Evolutionary conservation across 2,329 filamentous ascomycete genomes (phyloP).

Genomic region (Ceratocystis cubensis): DNA sequence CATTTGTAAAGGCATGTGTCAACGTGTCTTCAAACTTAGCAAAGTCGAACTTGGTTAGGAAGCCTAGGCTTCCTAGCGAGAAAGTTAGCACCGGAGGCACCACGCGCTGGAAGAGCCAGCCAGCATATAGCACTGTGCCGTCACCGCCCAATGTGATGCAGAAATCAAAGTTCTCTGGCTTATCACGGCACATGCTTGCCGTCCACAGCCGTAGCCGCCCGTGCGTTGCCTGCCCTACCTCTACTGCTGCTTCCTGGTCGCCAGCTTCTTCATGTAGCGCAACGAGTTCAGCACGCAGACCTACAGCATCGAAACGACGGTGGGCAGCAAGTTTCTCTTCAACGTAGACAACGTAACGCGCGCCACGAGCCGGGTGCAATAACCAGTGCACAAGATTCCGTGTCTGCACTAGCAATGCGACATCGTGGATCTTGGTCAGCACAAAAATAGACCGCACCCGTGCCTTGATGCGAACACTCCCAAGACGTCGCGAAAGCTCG

Average conservation of each 20-base stretch:
- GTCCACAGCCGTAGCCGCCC: conserved; percentile 70
- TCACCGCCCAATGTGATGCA: conserved; percentile 86
- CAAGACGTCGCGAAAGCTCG: conserved; percentile 74
- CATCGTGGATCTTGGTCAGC: conserved; percentile 83
- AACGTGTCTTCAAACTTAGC: conserved; percentile 58
- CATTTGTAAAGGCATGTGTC: conserved; percentile 60
- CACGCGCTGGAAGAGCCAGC: conserved; percentile 91
- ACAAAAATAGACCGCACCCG: conserved; percentile 75
- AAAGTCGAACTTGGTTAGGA: conserved; percentile 94
- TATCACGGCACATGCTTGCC: conserved; percentile 59
- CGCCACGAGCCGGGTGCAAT: conserved; percentile 53
- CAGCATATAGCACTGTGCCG: conserved; percentile 91
- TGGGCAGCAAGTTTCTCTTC: conserved; percentile 63
- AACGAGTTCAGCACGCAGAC: conserved; percentile 51
- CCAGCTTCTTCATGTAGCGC: conserved; percentile 29
- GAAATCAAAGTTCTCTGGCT: conserved; percentile 86
- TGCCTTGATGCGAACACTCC: conserved; percentile 70
- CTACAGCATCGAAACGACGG: conserved; percentile 59
- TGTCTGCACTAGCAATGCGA: conserved; percentile 63
- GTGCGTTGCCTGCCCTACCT: conserved; percentile 28
- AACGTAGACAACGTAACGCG: conserved; percentile 67
- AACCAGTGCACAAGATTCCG: conserved; percentile 71
- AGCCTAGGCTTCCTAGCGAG: conserved; percentile 79
- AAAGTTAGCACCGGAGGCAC: conserved; percentile 91
- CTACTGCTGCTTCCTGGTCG: conserved; percentile 27